Base-by-base conservation (phyloP, 169 alveolate genomes). In the Plasmodium falciparum region DNA sequence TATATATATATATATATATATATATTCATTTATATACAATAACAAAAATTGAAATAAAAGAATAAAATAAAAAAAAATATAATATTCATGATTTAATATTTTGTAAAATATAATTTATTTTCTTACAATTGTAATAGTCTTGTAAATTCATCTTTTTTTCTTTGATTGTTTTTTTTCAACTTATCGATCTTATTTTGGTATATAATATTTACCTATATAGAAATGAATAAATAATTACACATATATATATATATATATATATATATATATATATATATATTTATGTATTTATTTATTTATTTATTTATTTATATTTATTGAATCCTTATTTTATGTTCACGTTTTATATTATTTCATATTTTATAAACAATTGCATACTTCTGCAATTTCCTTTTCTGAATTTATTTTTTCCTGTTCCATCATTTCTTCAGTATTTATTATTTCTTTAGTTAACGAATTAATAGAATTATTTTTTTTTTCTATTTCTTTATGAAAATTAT, bases 111-210 rank as follows among this genome's bases (percentile, higher is more conserved):
- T 43, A 15, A 8, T 73, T 59, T 12, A 29, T 74, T 56, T 54
- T 52, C 17, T 83, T 50, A 83, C 47, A 71, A 73, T 45, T 83
- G 78, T 11, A 83, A 54, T n/a, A 83, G 61, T 11, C 91, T 56
- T 17, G 91, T 83, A 54, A 83, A 83, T 17, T 83, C 91, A 33
- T 83, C 85, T 47, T 63, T 72, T 49, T 63, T 83, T 29, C 91
- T 24, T 63, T 83, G 91, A 52, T 83, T 83, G 26, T 69, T 71
- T 49, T 83, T 83, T 63, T 83, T 83, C 67, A 83, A 49, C 86
- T 83, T 83, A 22, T 83, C 91, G 58, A 83, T 83, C 58, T 69
- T 67, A 47, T 83, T 83, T 63, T 83, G 86, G 47, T 83, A 83
- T 43, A 70, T 58, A 20, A 71, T 69, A 20, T 69, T 83, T 33